phyloP scores from a whole-genome alignment of 2,329 filamentous ascomycete genomes.

The Dactylonectria estremocensis region DNA sequence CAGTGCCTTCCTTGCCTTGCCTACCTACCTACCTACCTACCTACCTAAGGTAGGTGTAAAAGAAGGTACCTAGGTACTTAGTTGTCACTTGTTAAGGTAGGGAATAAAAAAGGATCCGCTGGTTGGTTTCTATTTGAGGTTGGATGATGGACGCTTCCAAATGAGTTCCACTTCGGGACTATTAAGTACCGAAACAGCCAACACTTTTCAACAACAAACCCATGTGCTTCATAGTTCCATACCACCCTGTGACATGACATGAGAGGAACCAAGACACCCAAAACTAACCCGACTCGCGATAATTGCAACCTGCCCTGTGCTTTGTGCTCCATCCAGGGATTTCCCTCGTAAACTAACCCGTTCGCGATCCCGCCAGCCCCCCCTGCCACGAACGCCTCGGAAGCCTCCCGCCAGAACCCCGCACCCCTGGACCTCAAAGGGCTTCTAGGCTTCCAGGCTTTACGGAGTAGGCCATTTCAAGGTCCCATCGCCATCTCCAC shows the following conservation, averaged over 20 bases:
- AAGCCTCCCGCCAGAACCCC: conserved; percentile 36
- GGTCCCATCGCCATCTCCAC: conserved; percentile 20
- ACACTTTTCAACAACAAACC: background rate
- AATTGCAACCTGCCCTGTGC: background rate
- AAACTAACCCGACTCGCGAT: background rate
- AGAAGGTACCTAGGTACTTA: too few species aligned
- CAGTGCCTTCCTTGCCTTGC: background rate
- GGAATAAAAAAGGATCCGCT: background rate
- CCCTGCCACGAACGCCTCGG: conserved; percentile 45
- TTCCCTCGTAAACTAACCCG: conserved; percentile 7
- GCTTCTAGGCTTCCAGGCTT: background rate
- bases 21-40: too few species aligned
- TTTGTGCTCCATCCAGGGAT: background rate
- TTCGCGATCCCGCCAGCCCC: conserved; percentile 29
- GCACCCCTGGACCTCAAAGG: too few species aligned
- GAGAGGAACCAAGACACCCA: conserved; percentile 1
- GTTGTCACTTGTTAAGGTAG: too few species aligned
- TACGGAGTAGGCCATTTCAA: background rate
- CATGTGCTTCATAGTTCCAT: background rate
- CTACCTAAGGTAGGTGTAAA: too few species aligned
- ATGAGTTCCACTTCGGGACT: background rate
- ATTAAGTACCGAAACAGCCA: background rate
- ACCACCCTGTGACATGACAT: background rate
- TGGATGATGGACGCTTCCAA: background rate
- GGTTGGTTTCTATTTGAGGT: background rate